phyloP scores from a whole-genome alignment of 805 yeast species.

The Pichia insulana region DNA sequence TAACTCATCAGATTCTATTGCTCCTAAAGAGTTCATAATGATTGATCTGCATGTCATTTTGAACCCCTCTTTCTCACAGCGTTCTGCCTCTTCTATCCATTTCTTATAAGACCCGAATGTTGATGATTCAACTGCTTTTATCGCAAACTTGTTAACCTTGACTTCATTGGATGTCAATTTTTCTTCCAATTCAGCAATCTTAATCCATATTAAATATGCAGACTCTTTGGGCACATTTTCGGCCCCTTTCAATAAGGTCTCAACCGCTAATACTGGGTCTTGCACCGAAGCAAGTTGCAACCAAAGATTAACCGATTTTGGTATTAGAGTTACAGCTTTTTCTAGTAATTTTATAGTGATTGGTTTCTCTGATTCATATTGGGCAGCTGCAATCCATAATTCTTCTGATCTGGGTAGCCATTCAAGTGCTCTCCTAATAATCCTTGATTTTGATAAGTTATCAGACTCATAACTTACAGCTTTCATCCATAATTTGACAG shows the following conservation, averaged over 20 bases:
- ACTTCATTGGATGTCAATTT: constrained; percentile 32
- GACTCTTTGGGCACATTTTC: constrained; percentile 21
- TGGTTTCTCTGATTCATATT: constrained; percentile 43
- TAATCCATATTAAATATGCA: constrained; percentile 52
- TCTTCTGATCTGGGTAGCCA: constrained; percentile 44
- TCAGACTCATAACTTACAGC: constrained; percentile 64
- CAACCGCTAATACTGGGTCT: constrained; percentile 51
- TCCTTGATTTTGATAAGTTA: constrained; percentile 38
- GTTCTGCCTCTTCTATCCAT: constrained; percentile 52
- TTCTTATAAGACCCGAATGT: constrained; percentile 24
- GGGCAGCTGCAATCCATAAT: constrained; percentile 65
- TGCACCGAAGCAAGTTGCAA: constrained; percentile 41
- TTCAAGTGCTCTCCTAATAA: constrained; percentile 67
- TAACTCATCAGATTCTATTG: background rate
- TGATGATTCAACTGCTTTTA: constrained; percentile 35
- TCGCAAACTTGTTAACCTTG: constrained; percentile 40
- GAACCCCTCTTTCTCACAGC: constrained; percentile 41
- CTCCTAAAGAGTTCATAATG: constrained; percentile 26
- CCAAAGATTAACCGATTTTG: constrained; percentile 62
- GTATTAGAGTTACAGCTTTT: constrained; percentile 64
- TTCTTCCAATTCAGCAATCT: constrained; percentile 64
- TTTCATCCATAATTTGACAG: constrained; percentile 62
- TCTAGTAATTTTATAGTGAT: constrained; percentile 45
- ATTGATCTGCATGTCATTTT: constrained; percentile 45
- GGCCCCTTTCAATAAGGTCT: constrained; percentile 24